Percentiles rank a stretch among this genome's conserved stretches.
Evolutionary conservation across 306 rosid species (phyloP).

Genomic region (Medicago ruthenica): DNA sequence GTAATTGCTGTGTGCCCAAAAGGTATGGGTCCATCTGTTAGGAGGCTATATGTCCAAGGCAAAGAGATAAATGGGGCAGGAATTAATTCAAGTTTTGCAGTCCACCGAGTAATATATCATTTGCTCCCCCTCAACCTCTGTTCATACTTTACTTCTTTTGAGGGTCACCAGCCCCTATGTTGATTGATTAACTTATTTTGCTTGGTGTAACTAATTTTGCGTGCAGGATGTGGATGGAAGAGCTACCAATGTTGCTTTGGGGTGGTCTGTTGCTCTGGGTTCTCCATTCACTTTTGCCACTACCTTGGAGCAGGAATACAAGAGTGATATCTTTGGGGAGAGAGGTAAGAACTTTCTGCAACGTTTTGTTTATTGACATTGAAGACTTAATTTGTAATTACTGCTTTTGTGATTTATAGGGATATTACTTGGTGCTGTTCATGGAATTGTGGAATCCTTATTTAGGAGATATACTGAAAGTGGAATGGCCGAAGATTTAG

Average conservation of each 20-base stretch:
- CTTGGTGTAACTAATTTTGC: constrained; percentile 20
- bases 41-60: constrained; percentile 97
- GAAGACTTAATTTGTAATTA: constrained; percentile 9
- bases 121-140: neutral
- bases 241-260: constrained; percentile 89
- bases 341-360: constrained; percentile 57
- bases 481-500: constrained; percentile 84
- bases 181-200: constrained; percentile 11
- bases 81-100: constrained; percentile 90
- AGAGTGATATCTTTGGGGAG: constrained; percentile 96
- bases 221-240: constrained; percentile 85
- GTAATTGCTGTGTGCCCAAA: constrained; percentile 97
- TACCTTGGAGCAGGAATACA: constrained; percentile 90
- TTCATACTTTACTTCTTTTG: neutral
- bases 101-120: constrained; percentile 71
- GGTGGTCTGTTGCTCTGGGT: constrained; percentile 98
- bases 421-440: constrained; percentile 96
- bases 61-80: constrained; percentile 95
- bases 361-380: neutral
- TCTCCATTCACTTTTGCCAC: constrained; percentile 96
- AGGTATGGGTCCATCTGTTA: constrained; percentile 98
- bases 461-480: constrained; percentile 85
- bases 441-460: constrained; percentile 89
- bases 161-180: constrained; percentile 4
- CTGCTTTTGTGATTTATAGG: constrained; percentile 55